Evolutionary conservation across 139 green algal species (phyloP).

Genomic region (Haematococcus lacustris): DNA sequence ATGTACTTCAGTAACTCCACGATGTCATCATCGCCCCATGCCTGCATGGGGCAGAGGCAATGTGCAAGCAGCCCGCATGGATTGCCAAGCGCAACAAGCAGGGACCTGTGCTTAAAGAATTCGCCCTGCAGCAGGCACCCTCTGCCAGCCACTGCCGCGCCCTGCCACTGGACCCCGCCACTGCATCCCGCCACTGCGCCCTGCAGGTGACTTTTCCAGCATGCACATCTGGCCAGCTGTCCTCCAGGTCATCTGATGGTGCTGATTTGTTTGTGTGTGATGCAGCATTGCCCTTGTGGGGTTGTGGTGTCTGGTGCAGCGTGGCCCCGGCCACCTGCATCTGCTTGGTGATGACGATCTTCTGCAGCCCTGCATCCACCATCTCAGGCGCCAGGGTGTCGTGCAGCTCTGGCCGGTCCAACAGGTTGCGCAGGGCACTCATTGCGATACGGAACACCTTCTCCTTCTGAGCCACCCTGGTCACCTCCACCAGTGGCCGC

Average conservation of each 20-base stretch:
- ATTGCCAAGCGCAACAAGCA: no score
- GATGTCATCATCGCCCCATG: constrained; percentile 87
- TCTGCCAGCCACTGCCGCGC: neutral
- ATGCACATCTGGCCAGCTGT: no score
- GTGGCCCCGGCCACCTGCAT: constrained; percentile 42
- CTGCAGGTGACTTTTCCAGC: no score
- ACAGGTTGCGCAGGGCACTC: constrained; percentile 76
- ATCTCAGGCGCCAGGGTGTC: constrained; percentile 48
- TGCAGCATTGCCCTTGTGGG: no score
- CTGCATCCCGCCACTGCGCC: neutral
- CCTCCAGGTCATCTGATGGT: no score
- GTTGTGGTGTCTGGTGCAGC: no score
- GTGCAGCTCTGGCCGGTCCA: constrained; percentile 44
- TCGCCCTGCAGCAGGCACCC: no score
- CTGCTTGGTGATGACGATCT: constrained; percentile 51
- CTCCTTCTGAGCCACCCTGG: constrained; percentile 77
- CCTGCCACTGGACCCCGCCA: neutral
- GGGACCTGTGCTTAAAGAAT: no score
- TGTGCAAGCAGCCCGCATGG: no score
- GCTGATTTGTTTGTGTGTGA: no score
- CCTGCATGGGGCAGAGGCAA: no score
- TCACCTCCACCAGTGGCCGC: constrained; percentile 75
- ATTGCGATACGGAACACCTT: constrained; percentile 90
- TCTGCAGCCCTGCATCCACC: constrained; percentile 76
- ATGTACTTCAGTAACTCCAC: constrained; percentile 66